Conservation (phyloP, 2,329 filamentous ascomycete genomes). For the Monilinia fructigena region DNA sequence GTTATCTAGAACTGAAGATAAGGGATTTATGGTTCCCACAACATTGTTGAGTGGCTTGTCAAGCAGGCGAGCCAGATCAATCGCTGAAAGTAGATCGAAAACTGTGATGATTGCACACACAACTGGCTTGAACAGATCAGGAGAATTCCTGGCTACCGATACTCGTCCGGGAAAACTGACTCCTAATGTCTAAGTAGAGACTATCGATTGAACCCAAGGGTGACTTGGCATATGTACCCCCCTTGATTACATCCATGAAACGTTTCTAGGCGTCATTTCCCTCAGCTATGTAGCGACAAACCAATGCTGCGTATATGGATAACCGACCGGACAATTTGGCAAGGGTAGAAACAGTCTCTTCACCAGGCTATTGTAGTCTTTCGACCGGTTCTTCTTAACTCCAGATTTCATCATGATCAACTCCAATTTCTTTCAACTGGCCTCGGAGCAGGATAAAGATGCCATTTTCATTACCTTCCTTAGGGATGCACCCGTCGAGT, state of each 20-base stretch:
- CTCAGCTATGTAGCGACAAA: conserved; percentile 28
- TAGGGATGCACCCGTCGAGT: neutral
- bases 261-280: neutral
- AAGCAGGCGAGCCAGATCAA: neutral
- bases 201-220: neutral
- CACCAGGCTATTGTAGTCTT: neutral
- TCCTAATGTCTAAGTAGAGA: neutral
- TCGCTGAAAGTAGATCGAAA: neutral
- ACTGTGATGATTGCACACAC: neutral
- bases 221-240: neutral
- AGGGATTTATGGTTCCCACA: neutral
- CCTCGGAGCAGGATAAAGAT: neutral
- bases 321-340: neutral
- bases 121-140: neutral
- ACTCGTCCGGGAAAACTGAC: neutral
- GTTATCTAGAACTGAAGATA: neutral
- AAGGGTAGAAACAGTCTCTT: neutral
- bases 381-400: neutral
- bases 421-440: neutral
- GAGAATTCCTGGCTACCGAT: neutral
- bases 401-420: neutral
- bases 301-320: conserved; percentile 38
- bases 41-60: neutral
- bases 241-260: neutral
- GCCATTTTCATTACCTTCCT: conserved; percentile 6